Evolutionary conservation across 139 green algal genomes (phyloP).

Genomic region (Dunaliella primolecta): DNA sequence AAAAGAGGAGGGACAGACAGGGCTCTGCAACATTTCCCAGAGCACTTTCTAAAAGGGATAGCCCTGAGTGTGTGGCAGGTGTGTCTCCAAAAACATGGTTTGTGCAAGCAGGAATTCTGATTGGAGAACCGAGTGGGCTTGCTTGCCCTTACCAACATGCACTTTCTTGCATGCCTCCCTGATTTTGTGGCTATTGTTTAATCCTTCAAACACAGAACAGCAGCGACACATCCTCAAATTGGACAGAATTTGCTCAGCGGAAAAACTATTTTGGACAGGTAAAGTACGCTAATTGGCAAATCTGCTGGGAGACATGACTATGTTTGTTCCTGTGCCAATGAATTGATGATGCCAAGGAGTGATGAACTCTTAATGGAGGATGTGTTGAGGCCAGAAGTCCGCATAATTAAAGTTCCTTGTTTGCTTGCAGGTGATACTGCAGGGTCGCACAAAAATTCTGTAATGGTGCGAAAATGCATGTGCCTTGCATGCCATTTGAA

Average conservation of each 20-base stretch:
- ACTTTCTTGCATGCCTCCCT: too few relatives aligned
- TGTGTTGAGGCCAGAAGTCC: neutral
- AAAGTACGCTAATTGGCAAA: too few relatives aligned
- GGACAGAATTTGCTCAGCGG: conserved; percentile 35
- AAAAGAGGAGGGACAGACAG: too few relatives aligned
- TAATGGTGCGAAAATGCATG: neutral
- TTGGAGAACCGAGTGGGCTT: neutral
- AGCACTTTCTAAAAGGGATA: conserved; percentile 27
- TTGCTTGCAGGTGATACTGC: too few relatives aligned
- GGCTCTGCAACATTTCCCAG: too few relatives aligned
- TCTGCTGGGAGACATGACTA: too few relatives aligned
- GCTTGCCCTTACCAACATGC: neutral
- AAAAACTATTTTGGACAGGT: neutral
- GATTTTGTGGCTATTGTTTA: neutral
- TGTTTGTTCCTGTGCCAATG: neutral
- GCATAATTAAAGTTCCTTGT: too few relatives aligned
- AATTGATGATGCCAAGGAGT: neutral
- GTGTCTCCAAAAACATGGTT: neutral
- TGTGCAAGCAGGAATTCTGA: neutral
- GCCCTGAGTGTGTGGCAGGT: conserved; percentile 34
- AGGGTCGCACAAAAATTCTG: neutral
- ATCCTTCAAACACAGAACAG: conserved; percentile 34
- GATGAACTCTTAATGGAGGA: neutral
- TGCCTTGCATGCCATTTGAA: neutral
- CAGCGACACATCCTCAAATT: conserved; percentile 37